Conservation (phyloP, 2,329 filamentous ascomycete species). For the Thyridium curvatum region DNA sequence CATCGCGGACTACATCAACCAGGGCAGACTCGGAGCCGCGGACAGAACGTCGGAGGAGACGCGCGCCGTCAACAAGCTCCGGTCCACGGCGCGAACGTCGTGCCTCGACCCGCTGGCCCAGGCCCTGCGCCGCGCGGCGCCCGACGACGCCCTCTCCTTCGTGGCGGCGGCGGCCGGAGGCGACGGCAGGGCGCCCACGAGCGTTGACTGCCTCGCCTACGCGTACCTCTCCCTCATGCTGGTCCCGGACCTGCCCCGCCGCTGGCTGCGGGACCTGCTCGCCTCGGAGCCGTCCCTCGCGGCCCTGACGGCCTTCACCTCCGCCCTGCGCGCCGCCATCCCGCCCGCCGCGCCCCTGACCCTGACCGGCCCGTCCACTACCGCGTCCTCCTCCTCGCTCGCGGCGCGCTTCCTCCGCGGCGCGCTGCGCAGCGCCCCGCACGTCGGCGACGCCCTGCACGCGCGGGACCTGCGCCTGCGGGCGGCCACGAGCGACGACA, state of each 20-base stretch:
- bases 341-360: no score
- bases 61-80: constrained; percentile 11
- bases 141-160: constrained; percentile 21
- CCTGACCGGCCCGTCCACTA: neutral
- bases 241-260: constrained; percentile 23
- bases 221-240: constrained; percentile 75
- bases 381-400: neutral
- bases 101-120: constrained; percentile 13
- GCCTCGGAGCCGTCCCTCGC: no score
- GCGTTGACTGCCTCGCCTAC: constrained; percentile 72
- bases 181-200: constrained; percentile 36
- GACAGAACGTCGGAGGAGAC: constrained; percentile 6
- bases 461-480: constrained; percentile 14
- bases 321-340: no score
- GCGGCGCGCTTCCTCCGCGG: constrained; percentile 20
- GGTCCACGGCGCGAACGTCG: no score
- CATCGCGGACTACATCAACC: no score
- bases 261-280: constrained; percentile 21
- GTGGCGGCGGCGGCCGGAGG: constrained; percentile 31
- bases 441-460: constrained; percentile 24
- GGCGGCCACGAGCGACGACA: constrained; percentile 14
- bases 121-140: constrained; percentile 15
- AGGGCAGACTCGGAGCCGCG: neutral
- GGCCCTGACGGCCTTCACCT: no score
- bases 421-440: constrained; percentile 21